These are phyloP conservation scores for Lolium rigidum DNA, from an alignment of 176 grass and related monocot genomes.

Conservation along the genomic window DNA sequence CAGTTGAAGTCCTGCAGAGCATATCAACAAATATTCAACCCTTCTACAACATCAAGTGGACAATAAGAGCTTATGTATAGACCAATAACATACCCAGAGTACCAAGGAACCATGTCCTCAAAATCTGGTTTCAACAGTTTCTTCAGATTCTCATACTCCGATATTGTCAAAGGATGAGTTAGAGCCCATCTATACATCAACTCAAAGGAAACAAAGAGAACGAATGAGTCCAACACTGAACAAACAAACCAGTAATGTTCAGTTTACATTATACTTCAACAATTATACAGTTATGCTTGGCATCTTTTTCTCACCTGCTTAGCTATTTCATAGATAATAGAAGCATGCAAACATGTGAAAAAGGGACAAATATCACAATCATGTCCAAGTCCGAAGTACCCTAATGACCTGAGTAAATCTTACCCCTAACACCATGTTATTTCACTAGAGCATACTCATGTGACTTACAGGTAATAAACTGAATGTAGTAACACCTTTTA, in stretches of 20 bases:
- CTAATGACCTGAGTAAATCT: slow-evolving; percentile 21
- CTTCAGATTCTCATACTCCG: slow-evolving; percentile 93
- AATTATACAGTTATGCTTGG: slow-evolving; percentile 13
- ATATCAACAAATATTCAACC: slow-evolving; percentile 23
- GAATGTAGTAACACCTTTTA: slow-evolving; percentile 21
- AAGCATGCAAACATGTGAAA: slow-evolving; percentile 11
- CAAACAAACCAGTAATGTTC: slow-evolving; percentile 14
- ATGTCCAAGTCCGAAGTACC: neutral
- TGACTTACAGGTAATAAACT: slow-evolving; percentile 22
- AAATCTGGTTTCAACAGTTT: slow-evolving; percentile 98
- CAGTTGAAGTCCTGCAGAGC: slow-evolving; percentile 85
- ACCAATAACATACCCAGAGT: slow-evolving; percentile 82
- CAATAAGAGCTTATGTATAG: slow-evolving; percentile 40
- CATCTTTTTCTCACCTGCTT: neutral
- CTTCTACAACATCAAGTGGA: slow-evolving; percentile 29
- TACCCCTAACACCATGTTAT: neutral
- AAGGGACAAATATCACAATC: slow-evolving; percentile 2
- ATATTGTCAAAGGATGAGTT: slow-evolving; percentile 80
- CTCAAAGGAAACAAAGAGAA: slow-evolving; percentile 22
- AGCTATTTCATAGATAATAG: slow-evolving; percentile 11
- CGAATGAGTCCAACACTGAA: slow-evolving; percentile 25
- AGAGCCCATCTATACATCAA: slow-evolving; percentile 79
- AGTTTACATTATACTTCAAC: neutral
- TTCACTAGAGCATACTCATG: slow-evolving; percentile 25
- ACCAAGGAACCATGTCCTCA: slow-evolving; percentile 99